Evolutionary conservation across 192 early-diverging fungal species (phyloP), one percentile per base, ranked within the genome.

Genomic region (Backusella macrospora): DNA sequence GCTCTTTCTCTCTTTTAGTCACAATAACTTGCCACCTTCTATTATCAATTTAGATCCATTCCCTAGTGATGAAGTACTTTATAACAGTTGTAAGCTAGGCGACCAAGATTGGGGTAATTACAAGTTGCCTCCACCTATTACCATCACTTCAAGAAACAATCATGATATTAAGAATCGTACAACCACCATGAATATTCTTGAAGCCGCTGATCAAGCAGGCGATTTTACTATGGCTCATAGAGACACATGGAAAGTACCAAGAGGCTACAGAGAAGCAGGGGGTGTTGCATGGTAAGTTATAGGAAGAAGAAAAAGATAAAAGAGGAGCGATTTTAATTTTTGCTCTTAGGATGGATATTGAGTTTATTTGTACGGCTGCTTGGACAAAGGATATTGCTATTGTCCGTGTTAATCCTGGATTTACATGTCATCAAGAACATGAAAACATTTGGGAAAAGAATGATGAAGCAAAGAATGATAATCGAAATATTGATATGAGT

Each of bases 171-270:
- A 16, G 37, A 52, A 72, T 79, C 18, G 74, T 39, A 9, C 49
- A 4, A 68, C 67, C 5, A 68, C 67, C 42, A 68, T 68, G 67
- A 68, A 68, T 38, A 80, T 80, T 23, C 44, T 80, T 3, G 40
- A 73, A 29, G 71, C 73, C 0, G 78, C 78, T 18, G 78, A 67
- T 40, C 63, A 79, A 14, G 78, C 78, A 48, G 48, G 78, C 34
- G 78, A 79, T 63, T 79, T 79, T 63, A 76, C 70, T 3, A 63
- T 79, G 13, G 78, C 73, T 18, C 69, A 79, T 29, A 70, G 78
- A 43, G 73, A 75, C 45, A 75, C 74, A 34, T 79, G 78, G 78
- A 65, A 47, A 26, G 52, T 55, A 3, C 49, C 74, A 0, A 39
- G 52, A 40, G 78, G 73, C 3, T 79, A 75, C 23, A 55, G 78